Evolutionary conservation across 73 alveolate genomes (phyloP).

Genomic region (Paramecium tetraurelia): DNA sequence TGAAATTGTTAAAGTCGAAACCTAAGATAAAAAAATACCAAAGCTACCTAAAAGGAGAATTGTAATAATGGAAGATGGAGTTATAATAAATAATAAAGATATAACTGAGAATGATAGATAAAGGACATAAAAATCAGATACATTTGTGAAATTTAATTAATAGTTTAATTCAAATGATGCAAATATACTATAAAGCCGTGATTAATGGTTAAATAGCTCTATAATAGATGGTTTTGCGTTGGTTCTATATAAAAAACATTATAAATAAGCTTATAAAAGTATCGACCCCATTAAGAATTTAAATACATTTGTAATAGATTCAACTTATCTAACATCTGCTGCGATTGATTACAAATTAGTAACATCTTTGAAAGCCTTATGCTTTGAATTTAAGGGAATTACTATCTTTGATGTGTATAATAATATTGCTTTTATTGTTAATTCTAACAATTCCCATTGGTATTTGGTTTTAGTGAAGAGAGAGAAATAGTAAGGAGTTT

Average conservation of each 20-base stretch:
- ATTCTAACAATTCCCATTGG: conserved; percentile 3
- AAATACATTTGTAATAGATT: neutral
- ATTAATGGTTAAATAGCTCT: neutral
- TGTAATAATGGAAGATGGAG: neutral
- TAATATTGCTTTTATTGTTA: neutral
- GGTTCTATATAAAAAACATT: neutral
- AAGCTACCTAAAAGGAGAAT: neutral
- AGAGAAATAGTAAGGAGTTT: too few species aligned
- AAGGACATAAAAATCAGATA: neutral
- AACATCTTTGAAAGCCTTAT: neutral
- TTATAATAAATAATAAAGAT: neutral
- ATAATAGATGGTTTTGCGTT: neutral
- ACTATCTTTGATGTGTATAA: neutral
- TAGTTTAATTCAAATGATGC: neutral
- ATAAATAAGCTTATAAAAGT: neutral
- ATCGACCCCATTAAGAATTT: neutral
- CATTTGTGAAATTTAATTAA: neutral
- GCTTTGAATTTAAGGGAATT: neutral
- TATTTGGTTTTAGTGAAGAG: neutral
- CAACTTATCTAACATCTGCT: neutral
- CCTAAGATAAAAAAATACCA: neutral
- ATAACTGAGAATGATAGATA: neutral
- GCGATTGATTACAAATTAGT: neutral
- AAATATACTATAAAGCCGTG: neutral
- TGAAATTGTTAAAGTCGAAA: neutral